Percentiles rank a stretch among this genome's conserved stretches.
These are phyloP conservation scores for Wickerhamiella australiensis DNA, from an alignment of 805 yeast genomes.

Conservation along the genomic window DNA sequence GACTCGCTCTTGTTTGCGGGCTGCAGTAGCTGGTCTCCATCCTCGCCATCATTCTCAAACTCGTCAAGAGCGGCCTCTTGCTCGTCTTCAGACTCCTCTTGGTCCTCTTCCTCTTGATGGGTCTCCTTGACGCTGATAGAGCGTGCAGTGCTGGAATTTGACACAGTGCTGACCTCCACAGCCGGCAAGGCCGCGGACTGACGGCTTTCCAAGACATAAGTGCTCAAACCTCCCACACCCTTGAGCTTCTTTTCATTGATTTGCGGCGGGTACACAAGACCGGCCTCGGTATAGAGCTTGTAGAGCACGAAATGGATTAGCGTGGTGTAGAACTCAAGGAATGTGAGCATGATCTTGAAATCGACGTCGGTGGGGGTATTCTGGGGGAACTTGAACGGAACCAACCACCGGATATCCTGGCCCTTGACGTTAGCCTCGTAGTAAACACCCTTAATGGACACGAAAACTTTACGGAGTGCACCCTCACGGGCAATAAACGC, in stretches of 20 bases:
- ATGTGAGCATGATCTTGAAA: conserved; percentile 92
- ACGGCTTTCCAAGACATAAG: conserved; percentile 57
- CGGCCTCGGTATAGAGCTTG: conserved; percentile 75
- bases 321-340: conserved; percentile 90
- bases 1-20: conserved; percentile 31
- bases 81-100: conserved; percentile 30
- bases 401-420: conserved; percentile 90
- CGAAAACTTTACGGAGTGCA: conserved; percentile 75
- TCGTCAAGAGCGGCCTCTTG: conserved; percentile 50
- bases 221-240: conserved; percentile 79
- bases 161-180: conserved; percentile 24
- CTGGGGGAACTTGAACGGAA: conserved; percentile 94
- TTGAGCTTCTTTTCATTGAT: conserved; percentile 60
- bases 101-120: conserved; percentile 25
- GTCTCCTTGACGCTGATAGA: conserved; percentile 32
- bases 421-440: conserved; percentile 85
- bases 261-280: conserved; percentile 82
- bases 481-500: conserved; percentile 84
- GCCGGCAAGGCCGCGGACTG: conserved; percentile 20
- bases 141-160: conserved; percentile 36
- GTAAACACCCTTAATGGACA: conserved; percentile 92
- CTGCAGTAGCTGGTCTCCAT: conserved; percentile 52
- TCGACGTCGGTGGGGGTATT: conserved; percentile 89
- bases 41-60: conserved; percentile 44
- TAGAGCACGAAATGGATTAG: conserved; percentile 74